Conservation (phyloP, 805 yeast genomes). For the Wickerhamomyces canadensis region DNA sequence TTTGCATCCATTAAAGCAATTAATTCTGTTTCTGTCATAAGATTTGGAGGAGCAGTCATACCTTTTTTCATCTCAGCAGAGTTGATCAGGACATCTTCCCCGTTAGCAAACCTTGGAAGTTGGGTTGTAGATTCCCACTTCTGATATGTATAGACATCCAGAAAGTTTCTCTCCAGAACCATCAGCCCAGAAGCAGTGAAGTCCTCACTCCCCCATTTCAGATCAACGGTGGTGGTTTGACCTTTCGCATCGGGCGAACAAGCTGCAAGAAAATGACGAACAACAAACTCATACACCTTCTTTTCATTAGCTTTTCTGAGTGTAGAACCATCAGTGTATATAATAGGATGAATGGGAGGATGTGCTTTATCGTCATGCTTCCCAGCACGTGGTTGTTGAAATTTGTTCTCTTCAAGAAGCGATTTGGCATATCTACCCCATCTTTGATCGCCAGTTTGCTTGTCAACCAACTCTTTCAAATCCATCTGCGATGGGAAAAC, state of each 20-base stretch:
- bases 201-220: conserved; percentile 74
- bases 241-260: conserved; percentile 92
- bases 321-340: conserved; percentile 31
- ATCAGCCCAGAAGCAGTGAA: conserved; percentile 71
- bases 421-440: conserved; percentile 73
- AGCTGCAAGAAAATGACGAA: conserved; percentile 82
- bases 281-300: conserved; percentile 81
- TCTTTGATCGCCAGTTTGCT: conserved; percentile 45
- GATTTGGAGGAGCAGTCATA: conserved; percentile 72
- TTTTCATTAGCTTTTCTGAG: conserved; percentile 40
- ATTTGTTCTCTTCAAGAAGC: conserved; percentile 37
- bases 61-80: conserved; percentile 65
- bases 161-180: conserved; percentile 68
- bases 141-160: conserved; percentile 74
- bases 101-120: conserved; percentile 57
- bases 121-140: conserved; percentile 66
- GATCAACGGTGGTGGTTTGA: conserved; percentile 48
- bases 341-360: conserved; percentile 95
- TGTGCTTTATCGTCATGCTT: conserved; percentile 90
- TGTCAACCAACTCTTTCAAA: conserved; percentile 50
- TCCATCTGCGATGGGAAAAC: conserved; percentile 75
- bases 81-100: conserved; percentile 51
- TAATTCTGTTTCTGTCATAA: conserved; percentile 87
- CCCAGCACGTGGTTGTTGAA: conserved; percentile 72
- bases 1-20: conserved; percentile 93